These are phyloP conservation scores for Dictyostelium capitatum DNA, from an alignment of 78 protist species.

Conservation along the genomic window DNA sequence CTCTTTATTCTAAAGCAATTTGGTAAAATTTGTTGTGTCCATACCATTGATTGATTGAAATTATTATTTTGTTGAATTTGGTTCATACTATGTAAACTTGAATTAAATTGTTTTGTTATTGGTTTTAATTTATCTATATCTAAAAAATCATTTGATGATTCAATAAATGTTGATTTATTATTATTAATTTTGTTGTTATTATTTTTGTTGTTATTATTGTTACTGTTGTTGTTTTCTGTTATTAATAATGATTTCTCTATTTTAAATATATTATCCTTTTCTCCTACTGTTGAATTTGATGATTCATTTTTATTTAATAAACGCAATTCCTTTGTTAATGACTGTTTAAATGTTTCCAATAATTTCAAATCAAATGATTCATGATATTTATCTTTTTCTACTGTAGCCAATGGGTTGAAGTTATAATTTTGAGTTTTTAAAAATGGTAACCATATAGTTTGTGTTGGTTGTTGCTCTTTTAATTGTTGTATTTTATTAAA, in stretches of 20 bases:
- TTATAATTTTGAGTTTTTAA: background rate
- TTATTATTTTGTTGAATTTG: background rate
- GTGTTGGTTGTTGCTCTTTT: background rate
- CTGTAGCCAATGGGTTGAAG: background rate
- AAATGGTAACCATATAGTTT: constrained; percentile 18
- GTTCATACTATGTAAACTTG: background rate
- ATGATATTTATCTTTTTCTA: background rate
- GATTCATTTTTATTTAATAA: background rate
- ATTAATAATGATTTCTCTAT: constrained; percentile 17
- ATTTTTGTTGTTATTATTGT: background rate
- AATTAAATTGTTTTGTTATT: background rate
- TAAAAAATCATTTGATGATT: constrained; percentile 9
- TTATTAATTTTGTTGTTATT: background rate
- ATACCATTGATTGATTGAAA: background rate
- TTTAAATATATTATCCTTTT: background rate
- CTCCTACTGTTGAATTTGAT: background rate
- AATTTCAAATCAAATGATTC: background rate
- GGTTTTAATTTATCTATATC: constrained; percentile 11
- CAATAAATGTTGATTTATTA: background rate
- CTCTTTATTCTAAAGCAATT: constrained; percentile 13
- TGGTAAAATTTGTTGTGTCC: constrained; percentile 72
- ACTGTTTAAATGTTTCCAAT: background rate
- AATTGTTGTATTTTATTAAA: background rate
- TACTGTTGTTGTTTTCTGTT: background rate
- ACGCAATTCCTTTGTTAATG: background rate